Conservation (phyloP, 768 basidiomycete species). For the Podaxis sp. region DNA sequence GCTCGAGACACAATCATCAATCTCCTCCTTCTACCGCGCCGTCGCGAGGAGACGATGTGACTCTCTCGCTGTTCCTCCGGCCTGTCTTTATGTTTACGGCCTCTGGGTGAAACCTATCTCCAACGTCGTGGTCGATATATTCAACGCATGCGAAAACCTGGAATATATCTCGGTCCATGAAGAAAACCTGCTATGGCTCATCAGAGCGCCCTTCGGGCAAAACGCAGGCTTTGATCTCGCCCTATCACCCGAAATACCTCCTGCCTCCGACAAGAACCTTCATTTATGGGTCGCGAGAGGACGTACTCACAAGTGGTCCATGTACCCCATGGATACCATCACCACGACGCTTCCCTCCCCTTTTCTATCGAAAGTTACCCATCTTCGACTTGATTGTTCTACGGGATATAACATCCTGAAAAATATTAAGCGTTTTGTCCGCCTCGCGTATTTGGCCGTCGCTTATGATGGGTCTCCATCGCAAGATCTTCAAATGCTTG, state of each 20-base stretch:
- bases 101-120: conserved; percentile 24
- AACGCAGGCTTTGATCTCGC: conserved; percentile 1
- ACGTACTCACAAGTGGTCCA: conserved; percentile 16
- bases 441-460: conserved; percentile 25
- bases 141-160: conserved; percentile 19
- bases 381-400: conserved; percentile 20
- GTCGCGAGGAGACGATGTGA: neutral
- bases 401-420: conserved; percentile 18
- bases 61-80: neutral
- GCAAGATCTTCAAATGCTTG: conserved; percentile 17
- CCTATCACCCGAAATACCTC: neutral
- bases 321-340: neutral
- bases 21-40: neutral
- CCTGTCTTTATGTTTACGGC: conserved; percentile 12
- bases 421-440: conserved; percentile 19
- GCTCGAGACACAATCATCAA: conserved; percentile 14
- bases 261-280: conserved; percentile 14
- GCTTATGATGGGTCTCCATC: conserved; percentile 19
- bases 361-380: conserved; percentile 23
- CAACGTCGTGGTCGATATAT: conserved; percentile 20
- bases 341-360: conserved; percentile 10
- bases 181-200: conserved; percentile 24
- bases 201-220: conserved; percentile 9
- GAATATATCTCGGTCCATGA: conserved; percentile 20
- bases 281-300: conserved; percentile 18